phyloP scores from a whole-genome alignment of 495 filamentous ascomycete genomes.

The Trichocladium antarcticum region DNA sequence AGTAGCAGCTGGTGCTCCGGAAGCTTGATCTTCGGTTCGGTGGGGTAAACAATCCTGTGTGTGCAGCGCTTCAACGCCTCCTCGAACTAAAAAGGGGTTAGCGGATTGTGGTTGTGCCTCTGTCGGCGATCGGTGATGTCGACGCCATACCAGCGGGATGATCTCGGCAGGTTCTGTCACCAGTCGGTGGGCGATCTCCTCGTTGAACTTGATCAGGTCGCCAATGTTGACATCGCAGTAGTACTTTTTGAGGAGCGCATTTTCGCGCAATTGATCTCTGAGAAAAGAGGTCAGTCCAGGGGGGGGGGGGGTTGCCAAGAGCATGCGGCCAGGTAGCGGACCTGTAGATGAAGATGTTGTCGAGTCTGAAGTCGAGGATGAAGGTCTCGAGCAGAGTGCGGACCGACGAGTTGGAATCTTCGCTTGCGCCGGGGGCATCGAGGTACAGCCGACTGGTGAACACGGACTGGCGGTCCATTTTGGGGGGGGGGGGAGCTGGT shows the following conservation, averaged over 20 bases:
- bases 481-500: background rate
- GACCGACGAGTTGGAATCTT: conserved; percentile 46
- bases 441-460: conserved; percentile 49
- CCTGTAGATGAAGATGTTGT: conserved; percentile 96
- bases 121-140: too few species aligned
- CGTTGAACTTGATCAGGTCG: conserved; percentile 92
- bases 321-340: too few species aligned
- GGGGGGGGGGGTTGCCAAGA: too few species aligned
- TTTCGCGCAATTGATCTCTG: conserved; percentile 92
- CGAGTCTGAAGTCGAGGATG: conserved; percentile 86
- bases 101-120: conserved; percentile 8
- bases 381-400: conserved; percentile 64
- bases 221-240: conserved; percentile 96
- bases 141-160: conserved; percentile 64
- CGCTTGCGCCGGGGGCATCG: conserved; percentile 39
- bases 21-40: conserved; percentile 55
- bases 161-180: conserved; percentile 85
- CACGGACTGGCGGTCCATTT: conserved; percentile 84
- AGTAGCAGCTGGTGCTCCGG: conserved; percentile 94
- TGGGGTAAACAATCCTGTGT: conserved; percentile 72
- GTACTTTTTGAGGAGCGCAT: conserved; percentile 88
- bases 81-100: conserved; percentile 58
- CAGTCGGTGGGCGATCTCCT: conserved; percentile 86
- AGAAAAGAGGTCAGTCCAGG: conserved; percentile 12
- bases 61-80: conserved; percentile 80